Evolutionary conservation across 495 filamentous ascomycete genomes (phyloP), one percentile per base, ranked within the genome.

Genomic region (Trichocladium antarcticum): DNA sequence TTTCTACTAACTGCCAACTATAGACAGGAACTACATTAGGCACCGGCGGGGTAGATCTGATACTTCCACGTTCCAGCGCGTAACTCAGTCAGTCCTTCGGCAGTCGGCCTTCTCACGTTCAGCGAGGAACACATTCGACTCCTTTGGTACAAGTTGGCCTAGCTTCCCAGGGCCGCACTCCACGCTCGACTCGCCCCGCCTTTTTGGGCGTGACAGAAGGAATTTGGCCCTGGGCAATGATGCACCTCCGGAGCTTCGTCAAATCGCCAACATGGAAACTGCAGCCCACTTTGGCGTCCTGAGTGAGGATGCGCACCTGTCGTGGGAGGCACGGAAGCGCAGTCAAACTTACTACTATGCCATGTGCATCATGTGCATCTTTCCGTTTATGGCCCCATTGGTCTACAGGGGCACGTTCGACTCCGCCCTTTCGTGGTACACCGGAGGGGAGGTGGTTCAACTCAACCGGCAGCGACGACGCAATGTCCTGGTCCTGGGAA

Each of bases 351-450:
- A 41, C 32, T 69, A 65, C 47, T 57, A 49, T 19, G 1, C 56
- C n/a, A 49, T 67, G 45, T 55, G 57, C n/a, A 11, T 22, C 3
- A 20, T 68, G 9, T 58, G 57, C 22, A 35, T 64, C 3, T 42
- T 69, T 7, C 68, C 68, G 0, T 69, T 71, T 24, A 42, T 69
- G 12, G 60, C 59, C 0, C 38, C 62, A 10, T 49, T 64, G 6
- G 57, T 62, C 0, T 57, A 62, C 43, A 31, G 22, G 0, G 66
- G 66, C 14, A 47, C 37, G 5, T 58, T 69, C 6, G 49, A 61
- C 20, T 37, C 51, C 6, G 50, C 49, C 0, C 45, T 70, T 10
- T 43, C 43, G 1, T 71, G 67, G 67, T 59, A 49, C 21, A 69
- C 68, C 5, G 22, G 47, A 5, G 64, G 66, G 20, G 67, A 68